Percentiles rank a stretch among this genome's conserved stretches.
These are phyloP conservation scores for Chiua virens DNA, from an alignment of 768 basidiomycete genomes.

Conservation along the genomic window DNA sequence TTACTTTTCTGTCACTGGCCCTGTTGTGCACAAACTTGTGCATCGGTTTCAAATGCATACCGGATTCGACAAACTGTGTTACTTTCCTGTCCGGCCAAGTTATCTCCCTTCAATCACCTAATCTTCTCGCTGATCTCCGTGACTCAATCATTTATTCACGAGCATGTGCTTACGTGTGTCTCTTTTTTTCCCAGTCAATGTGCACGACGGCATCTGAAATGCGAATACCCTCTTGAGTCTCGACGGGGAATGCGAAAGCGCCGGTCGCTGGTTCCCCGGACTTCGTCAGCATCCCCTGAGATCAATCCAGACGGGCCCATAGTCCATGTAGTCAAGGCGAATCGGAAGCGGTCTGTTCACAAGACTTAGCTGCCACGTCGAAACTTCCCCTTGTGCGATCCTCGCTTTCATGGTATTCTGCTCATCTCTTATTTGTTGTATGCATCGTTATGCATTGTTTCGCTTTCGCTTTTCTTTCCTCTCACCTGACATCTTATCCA, in stretches of 20 bases:
- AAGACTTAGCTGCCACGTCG: constrained; percentile 11
- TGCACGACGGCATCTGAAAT: constrained; percentile 63
- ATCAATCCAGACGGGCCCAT: constrained; percentile 23
- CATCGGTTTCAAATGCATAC: constrained; percentile 14
- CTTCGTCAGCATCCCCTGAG: constrained; percentile 27
- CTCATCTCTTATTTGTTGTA: constrained; percentile 10
- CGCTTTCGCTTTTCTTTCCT: constrained; percentile 11
- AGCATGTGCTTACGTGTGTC: constrained; percentile 22
- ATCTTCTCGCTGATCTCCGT: constrained; percentile 29
- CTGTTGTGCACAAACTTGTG: constrained; percentile 5
- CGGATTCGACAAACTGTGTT: constrained; percentile 5
- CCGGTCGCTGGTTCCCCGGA: constrained; percentile 35
- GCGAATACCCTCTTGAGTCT: constrained; percentile 71
- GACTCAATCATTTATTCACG: constrained; percentile 8
- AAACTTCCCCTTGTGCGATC: neutral
- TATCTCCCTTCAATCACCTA: constrained; percentile 25
- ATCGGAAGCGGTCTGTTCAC: constrained; percentile 29
- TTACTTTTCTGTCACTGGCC: constrained; percentile 1
- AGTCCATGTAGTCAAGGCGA: constrained; percentile 20
- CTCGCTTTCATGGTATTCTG: neutral
- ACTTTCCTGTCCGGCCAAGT: neutral
- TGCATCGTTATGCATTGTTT: constrained; percentile 28
- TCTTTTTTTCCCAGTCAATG: constrained; percentile 62
- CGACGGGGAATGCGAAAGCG: constrained; percentile 62
- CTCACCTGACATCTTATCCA: constrained; percentile 27